phyloP scores from a whole-genome alignment of 352 stramenopile species.

The Pythium insidiosum region DNA sequence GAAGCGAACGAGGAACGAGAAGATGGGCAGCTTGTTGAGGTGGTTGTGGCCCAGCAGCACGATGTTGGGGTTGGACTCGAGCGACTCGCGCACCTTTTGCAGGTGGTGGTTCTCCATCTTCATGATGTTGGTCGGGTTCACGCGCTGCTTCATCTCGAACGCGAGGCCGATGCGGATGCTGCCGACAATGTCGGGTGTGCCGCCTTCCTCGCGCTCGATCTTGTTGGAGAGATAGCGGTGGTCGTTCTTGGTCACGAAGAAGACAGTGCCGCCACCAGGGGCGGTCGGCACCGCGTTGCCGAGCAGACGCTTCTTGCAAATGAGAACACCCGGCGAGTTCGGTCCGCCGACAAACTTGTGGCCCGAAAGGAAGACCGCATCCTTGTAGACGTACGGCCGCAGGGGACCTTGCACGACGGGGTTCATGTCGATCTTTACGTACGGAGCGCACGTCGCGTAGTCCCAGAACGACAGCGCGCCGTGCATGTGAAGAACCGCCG shows the following conservation, averaged over 20 bases:
- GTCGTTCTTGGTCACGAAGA: constrained; percentile 34
- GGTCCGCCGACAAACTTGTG: constrained; percentile 95
- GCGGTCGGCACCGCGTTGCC: constrained; percentile 32
- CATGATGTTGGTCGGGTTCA: constrained; percentile 29
- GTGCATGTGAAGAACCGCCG: constrained; percentile 78
- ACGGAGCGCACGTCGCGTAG: constrained; percentile 89
- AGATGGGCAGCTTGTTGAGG: constrained; percentile 68
- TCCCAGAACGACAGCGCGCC: constrained; percentile 90
- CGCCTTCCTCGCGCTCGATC: constrained; percentile 93
- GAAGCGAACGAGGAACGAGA: constrained; percentile 88
- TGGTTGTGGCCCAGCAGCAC: constrained; percentile 69
- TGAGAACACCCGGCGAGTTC: constrained; percentile 84
- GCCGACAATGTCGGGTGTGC: constrained; percentile 90
- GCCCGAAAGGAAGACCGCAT: constrained; percentile 91
- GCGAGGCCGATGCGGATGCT: constrained; percentile 85
- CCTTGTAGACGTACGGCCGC: constrained; percentile 55
- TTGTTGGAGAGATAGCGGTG: constrained; percentile 77
- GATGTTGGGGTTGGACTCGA: constrained; percentile 43
- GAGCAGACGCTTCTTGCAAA: constrained; percentile 88
- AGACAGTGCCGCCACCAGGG: constrained; percentile 32
- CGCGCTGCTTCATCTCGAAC: constrained; percentile 75
- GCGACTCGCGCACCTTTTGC: constrained; percentile 13
- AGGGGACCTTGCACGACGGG: constrained; percentile 26
- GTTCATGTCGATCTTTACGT: constrained; percentile 93
- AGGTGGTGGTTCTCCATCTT: constrained; percentile 23